Evolutionary conservation across 768 basidiomycete genomes (phyloP).

Genomic region (Suillus clintonianus): DNA sequence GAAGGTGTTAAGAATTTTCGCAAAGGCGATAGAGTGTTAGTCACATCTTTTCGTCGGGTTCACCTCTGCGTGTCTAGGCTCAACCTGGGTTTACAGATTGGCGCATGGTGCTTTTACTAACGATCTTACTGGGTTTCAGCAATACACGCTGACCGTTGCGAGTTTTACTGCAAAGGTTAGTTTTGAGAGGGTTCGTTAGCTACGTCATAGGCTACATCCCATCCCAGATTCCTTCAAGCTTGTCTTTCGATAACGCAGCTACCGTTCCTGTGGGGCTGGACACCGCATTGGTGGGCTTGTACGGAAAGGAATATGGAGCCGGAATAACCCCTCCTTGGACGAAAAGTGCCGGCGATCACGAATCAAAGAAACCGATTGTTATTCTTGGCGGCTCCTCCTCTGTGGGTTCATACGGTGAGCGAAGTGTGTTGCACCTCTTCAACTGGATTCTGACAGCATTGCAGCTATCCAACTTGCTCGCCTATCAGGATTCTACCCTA

Average conservation of each 20-base stretch:
- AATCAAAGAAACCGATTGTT: conserved; percentile 44
- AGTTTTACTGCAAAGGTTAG: conserved; percentile 40
- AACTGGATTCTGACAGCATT: not conserved
- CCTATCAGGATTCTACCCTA: conserved; percentile 41
- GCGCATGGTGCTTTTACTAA: conserved; percentile 28
- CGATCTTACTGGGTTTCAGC: conserved; percentile 39
- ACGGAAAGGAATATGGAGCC: conserved; percentile 38
- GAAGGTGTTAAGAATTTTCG: conserved; percentile 34
- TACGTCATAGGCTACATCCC: not conserved
- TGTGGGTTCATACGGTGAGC: conserved; percentile 48
- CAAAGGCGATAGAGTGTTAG: conserved; percentile 44
- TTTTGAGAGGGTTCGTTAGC: not conserved
- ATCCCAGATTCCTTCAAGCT: conserved; percentile 42
- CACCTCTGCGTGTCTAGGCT: conserved; percentile 14
- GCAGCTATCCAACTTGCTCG: conserved; percentile 42
- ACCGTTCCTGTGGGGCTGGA: conserved; percentile 49
- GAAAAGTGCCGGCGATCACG: conserved; percentile 34
- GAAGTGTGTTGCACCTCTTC: conserved; percentile 7
- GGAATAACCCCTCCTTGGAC: conserved; percentile 41
- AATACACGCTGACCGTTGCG: conserved; percentile 36
- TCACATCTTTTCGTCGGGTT: not conserved
- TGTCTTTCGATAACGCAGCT: conserved; percentile 46
- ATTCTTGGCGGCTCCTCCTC: conserved; percentile 50
- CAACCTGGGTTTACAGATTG: conserved; percentile 27
- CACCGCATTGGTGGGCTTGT: conserved; percentile 50